These are phyloP conservation scores for Saccharomycopsis guyanensis DNA, from an alignment of 805 yeast species.

Conservation along the genomic window DNA sequence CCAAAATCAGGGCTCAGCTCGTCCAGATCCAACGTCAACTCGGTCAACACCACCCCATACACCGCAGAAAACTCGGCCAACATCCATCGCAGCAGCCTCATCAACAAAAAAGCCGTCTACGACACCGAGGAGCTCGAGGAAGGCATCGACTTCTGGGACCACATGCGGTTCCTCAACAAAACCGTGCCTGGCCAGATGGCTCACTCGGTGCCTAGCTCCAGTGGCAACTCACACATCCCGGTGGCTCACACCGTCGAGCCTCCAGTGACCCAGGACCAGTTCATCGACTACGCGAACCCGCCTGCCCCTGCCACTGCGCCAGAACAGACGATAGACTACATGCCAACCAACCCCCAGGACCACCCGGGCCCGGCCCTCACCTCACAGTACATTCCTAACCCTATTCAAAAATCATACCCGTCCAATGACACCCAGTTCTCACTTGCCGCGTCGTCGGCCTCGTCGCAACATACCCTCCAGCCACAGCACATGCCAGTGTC, in stretches of 20 bases:
- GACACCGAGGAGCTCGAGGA: constrained; percentile 15
- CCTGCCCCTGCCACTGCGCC: neutral
- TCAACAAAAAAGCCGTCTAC: neutral
- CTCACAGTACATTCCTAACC: neutral
- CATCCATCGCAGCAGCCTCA: neutral
- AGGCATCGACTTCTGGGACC: constrained; percentile 19
- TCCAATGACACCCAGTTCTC: too few species aligned
- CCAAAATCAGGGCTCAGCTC: constrained; percentile 8
- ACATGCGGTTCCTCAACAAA: constrained; percentile 5
- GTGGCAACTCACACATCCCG: too few species aligned
- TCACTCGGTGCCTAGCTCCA: neutral
- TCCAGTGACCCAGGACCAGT: neutral
- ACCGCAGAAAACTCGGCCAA: constrained; percentile 1
- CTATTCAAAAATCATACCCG: neutral
- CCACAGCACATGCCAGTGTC: constrained; percentile 35
- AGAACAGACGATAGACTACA: neutral
- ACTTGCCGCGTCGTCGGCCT: neutral
- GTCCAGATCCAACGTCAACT: constrained; percentile 4
- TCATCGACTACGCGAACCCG: neutral
- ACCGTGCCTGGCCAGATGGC: neutral
- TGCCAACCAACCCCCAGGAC: neutral
- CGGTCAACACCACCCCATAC: constrained; percentile 15
- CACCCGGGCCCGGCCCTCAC: neutral
- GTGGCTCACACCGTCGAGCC: too few species aligned
- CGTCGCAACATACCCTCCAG: neutral